Evolutionary conservation across 805 yeast genomes (phyloP), one percentile per base, ranked within the genome.

Genomic region (Maudiozyma bulderi): DNA sequence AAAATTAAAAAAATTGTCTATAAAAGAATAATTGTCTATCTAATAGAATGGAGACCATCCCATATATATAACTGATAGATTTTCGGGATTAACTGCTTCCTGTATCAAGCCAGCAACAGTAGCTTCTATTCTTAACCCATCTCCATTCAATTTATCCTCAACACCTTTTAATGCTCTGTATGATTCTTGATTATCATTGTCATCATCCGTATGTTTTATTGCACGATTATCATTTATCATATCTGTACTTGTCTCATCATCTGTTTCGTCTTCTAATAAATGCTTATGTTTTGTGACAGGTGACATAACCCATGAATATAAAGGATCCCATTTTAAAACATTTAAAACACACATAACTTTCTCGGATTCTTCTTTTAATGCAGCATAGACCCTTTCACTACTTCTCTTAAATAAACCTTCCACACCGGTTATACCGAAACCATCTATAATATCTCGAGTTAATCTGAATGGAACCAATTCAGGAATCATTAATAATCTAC

Each of bases 391-490:
- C 50, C 79, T 78, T 58, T 86, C 95, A 56, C 95, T 82, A 38
- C 84, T 78, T 52, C 77, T 74, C 46, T 77, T 73, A 60, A 88
- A 93, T 1, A 82, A 69, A 0, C 99, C 99, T 47, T 81, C 78
- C 0, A 78, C 78, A 0, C 95, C 96, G n/a, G 85, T 77, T 6
- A 85, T 73, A 0, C 99, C 99, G 71, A 95, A 77, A 0, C 95
- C 99, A 69, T 93, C 98, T 5, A 89, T 82, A 47, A 93, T 73
- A 62, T 95, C 97, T 50, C 95, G 71, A 0, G 98, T 87, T 35
- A 95, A 69, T 53, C 99, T 69, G 62, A 93, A 95, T 5, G 99
- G 99, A 6, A 95, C 95, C 0, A 85, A 75, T 59, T 93, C 99
- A 0, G 99, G 99, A 8, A 91, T 77, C 0, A 91, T 83, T 39